A percentile compares a stretch with the other conserved stretches of the same genome.
These are phyloP conservation scores for Mycena kentingensis DNA, from an alignment of 768 basidiomycete species.

Conservation along the genomic window DNA sequence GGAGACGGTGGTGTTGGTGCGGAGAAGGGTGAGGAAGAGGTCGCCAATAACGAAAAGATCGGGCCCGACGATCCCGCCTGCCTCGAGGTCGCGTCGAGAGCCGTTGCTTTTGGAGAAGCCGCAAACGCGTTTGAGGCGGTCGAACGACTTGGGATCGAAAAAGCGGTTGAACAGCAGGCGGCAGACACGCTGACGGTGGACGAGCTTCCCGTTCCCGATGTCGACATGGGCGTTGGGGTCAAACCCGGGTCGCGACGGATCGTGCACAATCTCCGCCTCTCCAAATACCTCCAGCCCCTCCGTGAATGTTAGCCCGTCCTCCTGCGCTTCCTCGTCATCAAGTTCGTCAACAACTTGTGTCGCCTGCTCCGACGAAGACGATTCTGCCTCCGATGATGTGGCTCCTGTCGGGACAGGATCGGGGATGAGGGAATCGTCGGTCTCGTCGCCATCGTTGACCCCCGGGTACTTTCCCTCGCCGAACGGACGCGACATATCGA, in stretches of 20 bases:
- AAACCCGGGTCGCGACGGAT: not conserved
- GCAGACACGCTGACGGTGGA: slow-evolving; percentile 10
- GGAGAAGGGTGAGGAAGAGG: slow-evolving; percentile 8
- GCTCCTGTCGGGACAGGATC: not conserved
- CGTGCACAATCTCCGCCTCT: slow-evolving; percentile 2
- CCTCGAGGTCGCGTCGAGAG: slow-evolving; percentile 4
- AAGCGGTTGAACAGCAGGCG: slow-evolving; percentile 1
- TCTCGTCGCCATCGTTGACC: not conserved
- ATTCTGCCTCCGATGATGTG: not conserved
- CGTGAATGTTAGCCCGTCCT: slow-evolving; percentile 27
- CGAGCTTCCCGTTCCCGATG: slow-evolving; percentile 5
- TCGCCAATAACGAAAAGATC: slow-evolving; percentile 12
- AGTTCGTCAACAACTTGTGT: slow-evolving; percentile 4
- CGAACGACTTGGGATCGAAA: slow-evolving; percentile 7
- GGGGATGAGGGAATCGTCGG: not conserved
- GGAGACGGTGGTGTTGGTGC: not conserved
- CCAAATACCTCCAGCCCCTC: slow-evolving; percentile 29
- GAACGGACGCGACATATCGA: slow-evolving; percentile 9
- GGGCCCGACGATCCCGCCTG: not conserved
- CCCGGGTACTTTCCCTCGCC: slow-evolving; percentile 10
- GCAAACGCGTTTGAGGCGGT: slow-evolving; percentile 7
- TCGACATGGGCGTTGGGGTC: slow-evolving; percentile 2
- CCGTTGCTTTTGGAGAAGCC: slow-evolving; percentile 7
- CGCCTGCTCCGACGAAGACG: not conserved
- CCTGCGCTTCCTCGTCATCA: slow-evolving; percentile 21